Evolutionary conservation across 495 filamentous ascomycete genomes (phyloP).

Genomic region (Penicillium mononematosum): DNA sequence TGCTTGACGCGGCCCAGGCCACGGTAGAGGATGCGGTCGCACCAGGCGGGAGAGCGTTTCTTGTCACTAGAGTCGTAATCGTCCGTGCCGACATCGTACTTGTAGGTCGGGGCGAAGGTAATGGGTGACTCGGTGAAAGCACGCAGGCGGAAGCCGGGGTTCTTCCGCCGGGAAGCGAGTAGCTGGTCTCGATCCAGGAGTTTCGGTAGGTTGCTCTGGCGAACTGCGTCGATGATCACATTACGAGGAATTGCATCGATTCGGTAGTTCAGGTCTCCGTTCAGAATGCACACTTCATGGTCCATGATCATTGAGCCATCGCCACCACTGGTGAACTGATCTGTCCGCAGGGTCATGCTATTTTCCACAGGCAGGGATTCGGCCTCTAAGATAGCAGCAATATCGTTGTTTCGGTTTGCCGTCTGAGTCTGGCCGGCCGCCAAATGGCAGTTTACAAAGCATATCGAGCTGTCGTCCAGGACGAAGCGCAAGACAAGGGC

Average conservation of each 20-base stretch:
- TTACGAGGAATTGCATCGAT: conserved; percentile 96
- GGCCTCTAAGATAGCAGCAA: conserved; percentile 84
- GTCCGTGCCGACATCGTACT: conserved; percentile 95
- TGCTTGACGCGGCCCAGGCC: conserved; percentile 81
- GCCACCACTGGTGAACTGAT: conserved; percentile 83
- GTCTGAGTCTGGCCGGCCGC: conserved; percentile 92
- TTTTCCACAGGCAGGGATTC: conserved; percentile 65
- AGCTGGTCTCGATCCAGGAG: conserved; percentile 95
- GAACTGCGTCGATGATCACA: conserved; percentile 80
- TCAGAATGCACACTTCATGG: conserved; percentile 92
- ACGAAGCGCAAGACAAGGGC: conserved; percentile 89
- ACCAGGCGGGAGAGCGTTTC: conserved; percentile 95
- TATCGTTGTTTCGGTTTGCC: conserved; percentile 86
- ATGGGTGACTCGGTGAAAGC: conserved; percentile 85
- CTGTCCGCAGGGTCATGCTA: conserved; percentile 56
- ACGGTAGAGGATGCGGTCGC: conserved; percentile 86
- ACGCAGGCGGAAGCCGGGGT: conserved; percentile 82
- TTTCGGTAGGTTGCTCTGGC: conserved; percentile 75
- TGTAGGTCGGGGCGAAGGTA: conserved; percentile 93
- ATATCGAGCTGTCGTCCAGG: conserved; percentile 87
- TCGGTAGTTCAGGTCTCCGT: conserved; percentile 96
- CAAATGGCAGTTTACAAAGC: conserved; percentile 96
- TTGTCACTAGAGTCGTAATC: conserved; percentile 94
- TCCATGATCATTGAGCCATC: conserved; percentile 96
- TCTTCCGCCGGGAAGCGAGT: conserved; percentile 78